phyloP scores from a whole-genome alignment of 176 grass and related monocot genomes.

The Phyllostachys edulis region DNA sequence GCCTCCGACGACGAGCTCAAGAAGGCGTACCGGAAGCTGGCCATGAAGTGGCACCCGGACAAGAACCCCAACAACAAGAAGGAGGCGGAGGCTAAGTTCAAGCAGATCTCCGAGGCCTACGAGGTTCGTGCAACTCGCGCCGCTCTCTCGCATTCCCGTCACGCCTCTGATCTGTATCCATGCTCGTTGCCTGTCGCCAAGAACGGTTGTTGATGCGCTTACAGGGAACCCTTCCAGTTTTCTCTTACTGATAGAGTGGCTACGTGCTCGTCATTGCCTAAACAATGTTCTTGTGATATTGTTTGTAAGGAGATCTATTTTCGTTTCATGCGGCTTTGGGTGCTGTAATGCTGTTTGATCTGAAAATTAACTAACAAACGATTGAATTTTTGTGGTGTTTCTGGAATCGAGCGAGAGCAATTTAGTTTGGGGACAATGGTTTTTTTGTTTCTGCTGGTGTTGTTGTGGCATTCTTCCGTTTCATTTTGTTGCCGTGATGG shows the following conservation, averaged over 20 bases:
- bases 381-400: neutral
- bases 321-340: neutral
- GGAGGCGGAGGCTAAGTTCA: constrained; percentile 84
- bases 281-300: neutral
- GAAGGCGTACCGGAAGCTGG: constrained; percentile 74
- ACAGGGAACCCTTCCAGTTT: neutral
- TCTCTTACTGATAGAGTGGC: neutral
- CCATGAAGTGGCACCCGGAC: constrained; percentile 85
- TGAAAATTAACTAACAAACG: neutral
- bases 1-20: constrained; percentile 71
- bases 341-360: constrained; percentile 6
- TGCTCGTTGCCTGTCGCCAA: neutral
- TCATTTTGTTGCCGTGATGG: neutral
- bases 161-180: constrained; percentile 12
- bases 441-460: neutral
- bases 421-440: neutral
- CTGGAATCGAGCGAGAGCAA: neutral
- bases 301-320: constrained; percentile 1
- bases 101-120: constrained; percentile 84
- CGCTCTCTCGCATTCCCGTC: neutral
- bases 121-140: constrained; percentile 42
- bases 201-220: neutral
- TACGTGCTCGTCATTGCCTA: neutral
- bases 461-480: neutral
- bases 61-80: constrained; percentile 76